Evolutionary conservation across 148 eudicot species (phyloP), one percentile per base, ranked within the genome.

Genomic region (Selenicereus undatus): DNA sequence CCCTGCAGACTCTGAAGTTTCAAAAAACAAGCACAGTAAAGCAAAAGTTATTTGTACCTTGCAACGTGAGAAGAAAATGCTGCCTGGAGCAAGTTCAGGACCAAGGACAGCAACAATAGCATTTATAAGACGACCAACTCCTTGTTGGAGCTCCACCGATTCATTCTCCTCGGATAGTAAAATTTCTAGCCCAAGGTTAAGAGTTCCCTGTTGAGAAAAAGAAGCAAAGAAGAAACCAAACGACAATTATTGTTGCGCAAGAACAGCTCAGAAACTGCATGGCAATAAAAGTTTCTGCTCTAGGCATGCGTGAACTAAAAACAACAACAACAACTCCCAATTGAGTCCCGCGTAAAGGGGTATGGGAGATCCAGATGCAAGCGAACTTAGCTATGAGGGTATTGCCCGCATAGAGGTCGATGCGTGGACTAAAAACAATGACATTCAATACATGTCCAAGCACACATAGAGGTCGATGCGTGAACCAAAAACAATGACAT

Each of bases 21-120:
- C 11, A 36, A 66, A 11, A 79, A 56, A 65, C 51, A 21, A 29
- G 73, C 62, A 45, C 8, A 56, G 17, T 10, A 43, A 43, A 39
- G 39, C 21, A 79, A 42, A 54, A 80, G 51, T 76, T 58, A 64
- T 43, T 14, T 24, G 58, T 86, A 96, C 99, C 99, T 93, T 96
- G 93, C 98, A 93, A 80, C 97, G 99, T 18, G 99, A 93, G 88
- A 96, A 96, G 82, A 96, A 96, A 84, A 88, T 93, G 90, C 99
- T 96, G 78, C 94, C 99, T 75, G 99, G 95, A 64, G 93, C 85
- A 87, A 96, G 99, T 84, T 96, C 99, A 80, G 99, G 99, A 82
- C 99, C 99, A 84, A 93, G 90, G 76, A 93, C 95, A 86, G 99
- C 97, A 82, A 96, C 99, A 87, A 96, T 91, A 80, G 99, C 99